Conservation (phyloP, 257 asterid genomes). For the Plantago ovata region DNA sequence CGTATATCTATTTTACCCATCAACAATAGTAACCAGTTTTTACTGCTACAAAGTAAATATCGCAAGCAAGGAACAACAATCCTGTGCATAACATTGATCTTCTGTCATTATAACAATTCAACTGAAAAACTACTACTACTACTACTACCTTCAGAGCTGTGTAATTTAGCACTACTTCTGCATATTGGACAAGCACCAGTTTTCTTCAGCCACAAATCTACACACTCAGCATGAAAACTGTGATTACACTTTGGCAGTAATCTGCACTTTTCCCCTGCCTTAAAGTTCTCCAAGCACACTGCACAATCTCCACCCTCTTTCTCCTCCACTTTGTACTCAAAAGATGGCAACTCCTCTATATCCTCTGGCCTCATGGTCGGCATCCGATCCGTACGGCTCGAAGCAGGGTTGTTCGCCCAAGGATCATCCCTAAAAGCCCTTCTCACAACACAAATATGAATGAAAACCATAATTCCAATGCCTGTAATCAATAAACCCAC, state of each 20-base stretch:
- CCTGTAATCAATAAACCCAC: constrained; percentile 39
- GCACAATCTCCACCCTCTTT: constrained; percentile 38
- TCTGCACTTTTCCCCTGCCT: constrained; percentile 57
- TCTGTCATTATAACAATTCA: constrained; percentile 22
- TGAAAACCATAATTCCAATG: constrained; percentile 32
- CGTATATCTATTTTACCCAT: too few species aligned
- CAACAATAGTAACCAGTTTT: neutral
- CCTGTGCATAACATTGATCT: neutral
- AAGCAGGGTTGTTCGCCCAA: neutral
- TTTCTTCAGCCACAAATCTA: constrained; percentile 59
- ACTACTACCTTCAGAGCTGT: constrained; percentile 12
- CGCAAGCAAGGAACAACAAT: neutral
- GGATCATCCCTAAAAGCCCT: constrained; percentile 38
- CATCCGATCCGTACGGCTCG: constrained; percentile 10
- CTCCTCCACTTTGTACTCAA: constrained; percentile 37
- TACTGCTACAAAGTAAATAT: too few species aligned
- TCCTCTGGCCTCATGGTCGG: constrained; percentile 47
- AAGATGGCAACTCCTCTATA: constrained; percentile 48
- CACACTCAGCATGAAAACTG: constrained; percentile 53
- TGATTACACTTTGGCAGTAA: constrained; percentile 49
- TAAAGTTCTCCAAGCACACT: constrained; percentile 57
- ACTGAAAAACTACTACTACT: constrained; percentile 25
- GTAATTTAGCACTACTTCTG: constrained; percentile 34
- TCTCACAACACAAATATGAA: constrained; percentile 61
- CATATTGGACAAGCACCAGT: constrained; percentile 66